Evolutionary conservation across 352 stramenopile species (phyloP), one percentile per base, ranked within the genome.

Genomic region (Pythium graminicola): DNA sequence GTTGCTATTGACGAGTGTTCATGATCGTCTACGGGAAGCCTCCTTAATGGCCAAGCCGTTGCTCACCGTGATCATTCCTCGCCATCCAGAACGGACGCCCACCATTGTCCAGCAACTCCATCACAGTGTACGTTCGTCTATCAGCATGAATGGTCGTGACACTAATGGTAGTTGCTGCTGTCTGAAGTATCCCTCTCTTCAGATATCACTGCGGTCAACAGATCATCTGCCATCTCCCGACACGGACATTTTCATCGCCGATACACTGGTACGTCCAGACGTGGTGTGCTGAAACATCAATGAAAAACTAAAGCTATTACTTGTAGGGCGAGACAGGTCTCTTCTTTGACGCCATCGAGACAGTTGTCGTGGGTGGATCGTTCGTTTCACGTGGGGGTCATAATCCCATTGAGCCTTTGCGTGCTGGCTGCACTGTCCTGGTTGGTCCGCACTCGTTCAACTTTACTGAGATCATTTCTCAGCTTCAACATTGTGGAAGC

Each of bases 381-480:
- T 82, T 91, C 35, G 68, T 79, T 13, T 59, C 57, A 16, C 66
- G 72, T 14, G 81, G 81, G 9, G 81, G 81, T 17, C 81, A 91
- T 54, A 91, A 91, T 29, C 73, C 77, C 11, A 81, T 91, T 43
- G 81, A 91, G 43, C 76, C 81, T 8, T 54, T 91, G 24, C 70
- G 72, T 50, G 66, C 73, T 50, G 76, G 76, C 3, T 91, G 81
- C 47, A 52, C 70, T 13, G 81, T 91, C n/a, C 33, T 86, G 0
- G 65, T 72, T 22, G 80, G 80, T 11, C 80, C 80, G 4, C 53
- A 87, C 61, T 81, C 86, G 68, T 62, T 73, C 50, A 91, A 91
- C 51, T 91, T 88, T 51, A 33, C 40, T 20, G 76, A 81, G 31
- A 75, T 88, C 35, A 44, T 86, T 13, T 10, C 22, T 1, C 57